phyloP scores from a whole-genome alignment of 2,329 filamentous ascomycete genomes.

The Colletotrichum truncatum region DNA sequence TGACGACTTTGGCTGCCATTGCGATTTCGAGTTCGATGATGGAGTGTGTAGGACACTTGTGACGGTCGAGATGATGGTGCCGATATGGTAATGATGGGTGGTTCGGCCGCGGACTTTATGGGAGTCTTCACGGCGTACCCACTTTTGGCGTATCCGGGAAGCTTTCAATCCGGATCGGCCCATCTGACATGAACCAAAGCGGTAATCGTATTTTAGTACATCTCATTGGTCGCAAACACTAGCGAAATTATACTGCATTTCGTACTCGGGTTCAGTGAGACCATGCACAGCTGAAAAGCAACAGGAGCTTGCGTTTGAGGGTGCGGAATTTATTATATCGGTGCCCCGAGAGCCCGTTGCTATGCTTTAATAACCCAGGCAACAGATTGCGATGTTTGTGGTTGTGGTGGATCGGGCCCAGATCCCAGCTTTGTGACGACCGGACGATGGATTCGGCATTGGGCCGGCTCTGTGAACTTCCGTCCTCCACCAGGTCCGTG shows the following conservation, averaged over 20 bases:
- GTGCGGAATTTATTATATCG: not conserved
- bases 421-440: too few species aligned
- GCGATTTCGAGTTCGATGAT: not conserved
- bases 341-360: not conserved
- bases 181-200: not conserved
- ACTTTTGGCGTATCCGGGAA: conserved; percentile 1
- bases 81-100: not conserved
- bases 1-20: not conserved
- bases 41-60: not conserved
- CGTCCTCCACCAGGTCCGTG: too few species aligned
- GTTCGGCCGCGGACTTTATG: not conserved
- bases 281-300: not conserved
- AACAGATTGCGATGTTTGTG: too few species aligned
- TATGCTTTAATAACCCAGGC: not conserved
- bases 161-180: conserved; percentile 8
- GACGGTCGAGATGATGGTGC: not conserved
- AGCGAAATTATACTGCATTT: conserved; percentile 9
- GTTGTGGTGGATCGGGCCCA: too few species aligned
- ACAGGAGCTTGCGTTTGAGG: not conserved
- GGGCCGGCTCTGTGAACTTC: too few species aligned
- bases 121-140: not conserved
- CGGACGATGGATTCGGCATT: too few species aligned
- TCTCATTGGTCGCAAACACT: not conserved
- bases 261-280: conserved; percentile 9
- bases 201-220: not conserved